phyloP scores from a whole-genome alignment of 305 asterid genomes.

The Solanum aculeatissimum region DNA sequence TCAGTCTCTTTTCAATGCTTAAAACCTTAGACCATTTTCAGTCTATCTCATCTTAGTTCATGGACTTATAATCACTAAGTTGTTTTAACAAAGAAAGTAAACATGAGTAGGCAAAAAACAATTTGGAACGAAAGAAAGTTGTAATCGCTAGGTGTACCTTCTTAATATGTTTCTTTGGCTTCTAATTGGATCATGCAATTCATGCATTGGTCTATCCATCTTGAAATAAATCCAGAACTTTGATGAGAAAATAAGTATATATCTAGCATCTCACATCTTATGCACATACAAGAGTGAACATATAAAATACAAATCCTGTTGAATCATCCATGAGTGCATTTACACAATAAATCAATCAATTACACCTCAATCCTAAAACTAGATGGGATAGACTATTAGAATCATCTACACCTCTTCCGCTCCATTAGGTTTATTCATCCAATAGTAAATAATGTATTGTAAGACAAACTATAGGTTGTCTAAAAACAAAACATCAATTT shows the following conservation, averaged over 20 bases:
- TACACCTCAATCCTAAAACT: neutral
- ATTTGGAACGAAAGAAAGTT: neutral
- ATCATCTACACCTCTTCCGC: neutral
- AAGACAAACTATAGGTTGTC: neutral
- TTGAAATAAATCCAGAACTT: neutral
- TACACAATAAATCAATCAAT: neutral
- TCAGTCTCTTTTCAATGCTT: neutral
- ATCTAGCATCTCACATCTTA: neutral
- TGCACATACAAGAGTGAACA: neutral
- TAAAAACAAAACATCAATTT: neutral
- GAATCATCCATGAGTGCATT: neutral
- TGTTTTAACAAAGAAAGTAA: neutral
- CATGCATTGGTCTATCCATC: neutral
- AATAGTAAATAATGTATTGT: neutral
- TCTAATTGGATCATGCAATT: neutral
- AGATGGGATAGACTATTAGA: neutral
- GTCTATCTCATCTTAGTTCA: neutral
- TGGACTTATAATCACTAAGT: neutral
- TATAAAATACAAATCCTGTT: neutral
- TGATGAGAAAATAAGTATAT: neutral
- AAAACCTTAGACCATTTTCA: neutral
- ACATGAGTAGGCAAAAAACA: neutral
- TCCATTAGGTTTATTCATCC: neutral
- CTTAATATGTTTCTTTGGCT: neutral
- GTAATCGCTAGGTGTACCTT: neutral